Evolutionary conservation across 345 rosid species (phyloP).

Genomic region (Pistacia integerrima): DNA sequence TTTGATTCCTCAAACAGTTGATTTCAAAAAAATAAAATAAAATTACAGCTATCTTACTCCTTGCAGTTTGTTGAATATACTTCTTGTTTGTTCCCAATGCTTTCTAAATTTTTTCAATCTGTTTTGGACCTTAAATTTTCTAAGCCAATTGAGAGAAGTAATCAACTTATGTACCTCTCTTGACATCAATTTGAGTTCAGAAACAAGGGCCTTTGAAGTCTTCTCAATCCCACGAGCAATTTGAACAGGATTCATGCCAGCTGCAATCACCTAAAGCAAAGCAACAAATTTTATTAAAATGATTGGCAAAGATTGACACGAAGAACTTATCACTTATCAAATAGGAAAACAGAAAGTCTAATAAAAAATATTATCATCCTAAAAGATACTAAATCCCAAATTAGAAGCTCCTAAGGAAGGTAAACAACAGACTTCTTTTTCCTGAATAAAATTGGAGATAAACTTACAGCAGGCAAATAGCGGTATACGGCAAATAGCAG

Average conservation of each 20-base stretch:
- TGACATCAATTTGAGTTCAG: conserved; percentile 84
- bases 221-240: conserved; percentile 83
- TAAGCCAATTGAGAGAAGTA: background rate
- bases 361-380: background rate
- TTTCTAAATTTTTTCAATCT: background rate
- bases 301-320: background rate
- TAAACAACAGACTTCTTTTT: background rate
- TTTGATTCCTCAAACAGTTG: conserved; percentile 2
- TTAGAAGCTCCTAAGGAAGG: background rate
- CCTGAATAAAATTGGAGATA: background rate
- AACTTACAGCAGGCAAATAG: background rate
- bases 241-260: conserved; percentile 84
- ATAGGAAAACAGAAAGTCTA: background rate
- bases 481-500: background rate
- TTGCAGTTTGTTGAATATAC: background rate
- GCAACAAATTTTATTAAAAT: conserved; percentile 11
- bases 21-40: conserved; percentile 11
- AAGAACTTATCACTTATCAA: background rate
- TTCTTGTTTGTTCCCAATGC: background rate
- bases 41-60: background rate
- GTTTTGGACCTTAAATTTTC: background rate
- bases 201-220: conserved; percentile 72
- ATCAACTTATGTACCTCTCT: conserved; percentile 57
- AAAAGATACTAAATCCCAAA: background rate
- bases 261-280: conserved; percentile 68